These are phyloP conservation scores for Camptophora hylomeconis DNA, from an alignment of 2,329 filamentous ascomycete genomes.

Conservation along the genomic window DNA sequence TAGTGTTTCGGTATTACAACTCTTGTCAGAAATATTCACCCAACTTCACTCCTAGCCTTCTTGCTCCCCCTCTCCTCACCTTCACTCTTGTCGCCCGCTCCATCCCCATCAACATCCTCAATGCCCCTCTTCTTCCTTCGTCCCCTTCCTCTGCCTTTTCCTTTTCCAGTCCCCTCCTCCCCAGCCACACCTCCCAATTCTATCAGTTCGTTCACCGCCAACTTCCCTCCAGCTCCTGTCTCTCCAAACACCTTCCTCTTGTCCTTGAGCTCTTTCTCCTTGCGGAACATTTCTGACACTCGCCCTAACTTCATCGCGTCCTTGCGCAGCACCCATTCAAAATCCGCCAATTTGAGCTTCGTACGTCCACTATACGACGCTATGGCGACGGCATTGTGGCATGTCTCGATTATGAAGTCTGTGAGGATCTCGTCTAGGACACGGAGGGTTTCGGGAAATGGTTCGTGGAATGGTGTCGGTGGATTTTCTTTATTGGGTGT, in stretches of 20 bases:
- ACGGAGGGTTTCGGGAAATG: slow-evolving; percentile 71
- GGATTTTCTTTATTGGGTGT: slow-evolving; percentile 12
- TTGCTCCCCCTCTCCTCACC: slow-evolving; percentile 8
- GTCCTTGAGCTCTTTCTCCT: slow-evolving; percentile 75
- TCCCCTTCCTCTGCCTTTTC: slow-evolving; percentile 15
- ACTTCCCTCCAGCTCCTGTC: slow-evolving; percentile 9
- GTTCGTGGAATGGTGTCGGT: slow-evolving; percentile 60
- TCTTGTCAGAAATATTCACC: slow-evolving; percentile 8
- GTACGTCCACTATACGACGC: slow-evolving; percentile 79
- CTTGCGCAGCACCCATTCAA: slow-evolving; percentile 81
- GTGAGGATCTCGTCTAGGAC: slow-evolving; percentile 91
- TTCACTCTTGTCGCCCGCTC: slow-evolving; percentile 3
- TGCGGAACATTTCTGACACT: slow-evolving; percentile 77
- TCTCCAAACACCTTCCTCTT: slow-evolving; percentile 56
- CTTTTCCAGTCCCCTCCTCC: slow-evolving; percentile 17
- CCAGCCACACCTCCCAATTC: slow-evolving; percentile 16
- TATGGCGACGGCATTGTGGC: slow-evolving; percentile 74
- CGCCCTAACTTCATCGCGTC: slow-evolving; percentile 78
- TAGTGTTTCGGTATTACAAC: not conserved
- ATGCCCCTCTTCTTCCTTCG: slow-evolving; percentile 15
- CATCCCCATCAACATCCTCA: slow-evolving; percentile 8
- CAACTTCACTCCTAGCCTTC: slow-evolving; percentile 11
- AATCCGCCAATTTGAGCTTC: slow-evolving; percentile 97
- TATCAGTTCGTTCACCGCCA: slow-evolving; percentile 13
- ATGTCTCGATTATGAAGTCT: slow-evolving; percentile 90